A percentile compares a stretch with the other conserved stretches of the same genome.
These are phyloP conservation scores for Penicillium desertorum DNA, from an alignment of 495 filamentous ascomycete genomes.

Conservation along the genomic window DNA sequence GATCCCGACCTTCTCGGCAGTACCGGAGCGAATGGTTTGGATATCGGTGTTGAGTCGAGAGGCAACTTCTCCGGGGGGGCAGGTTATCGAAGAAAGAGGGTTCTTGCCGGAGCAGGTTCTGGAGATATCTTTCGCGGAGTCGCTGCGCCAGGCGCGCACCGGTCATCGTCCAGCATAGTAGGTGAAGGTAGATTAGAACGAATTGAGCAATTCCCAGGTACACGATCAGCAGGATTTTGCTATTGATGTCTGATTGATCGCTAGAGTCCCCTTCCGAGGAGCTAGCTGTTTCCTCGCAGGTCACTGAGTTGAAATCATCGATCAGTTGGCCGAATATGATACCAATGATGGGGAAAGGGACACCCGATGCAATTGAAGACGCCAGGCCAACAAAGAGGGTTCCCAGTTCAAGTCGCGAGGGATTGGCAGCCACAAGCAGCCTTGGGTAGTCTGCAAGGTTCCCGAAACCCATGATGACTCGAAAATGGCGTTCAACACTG, in stretches of 20 bases:
- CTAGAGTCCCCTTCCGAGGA: slow-evolving; percentile 15
- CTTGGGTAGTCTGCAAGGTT: slow-evolving; percentile 42
- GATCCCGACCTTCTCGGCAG: slow-evolving; percentile 67
- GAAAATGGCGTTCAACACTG: slow-evolving; percentile 8
- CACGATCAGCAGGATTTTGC: slow-evolving; percentile 60
- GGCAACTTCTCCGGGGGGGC: slow-evolving; percentile 59
- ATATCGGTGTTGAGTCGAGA: slow-evolving; percentile 61
- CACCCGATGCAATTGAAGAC: slow-evolving; percentile 59
- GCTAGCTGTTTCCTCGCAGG: slow-evolving; percentile 42
- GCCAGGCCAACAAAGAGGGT: slow-evolving; percentile 43
- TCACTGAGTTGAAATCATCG: slow-evolving; percentile 62
- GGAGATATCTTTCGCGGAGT: slow-evolving; percentile 58
- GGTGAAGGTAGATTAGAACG: slow-evolving; percentile 54
- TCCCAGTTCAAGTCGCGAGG: slow-evolving; percentile 20
- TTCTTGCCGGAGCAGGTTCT: slow-evolving; percentile 58
- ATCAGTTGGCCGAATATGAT: slow-evolving; percentile 68
- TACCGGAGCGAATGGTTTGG: slow-evolving; percentile 59
- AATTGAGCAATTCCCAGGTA: slow-evolving; percentile 65
- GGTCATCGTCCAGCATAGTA: slow-evolving; percentile 58
- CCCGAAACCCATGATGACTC: slow-evolving; percentile 29
- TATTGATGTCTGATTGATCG: slow-evolving; percentile 49
- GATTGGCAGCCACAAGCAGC: slow-evolving; percentile 42
- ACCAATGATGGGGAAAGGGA: slow-evolving; percentile 66
- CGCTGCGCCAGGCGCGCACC: slow-evolving; percentile 62
- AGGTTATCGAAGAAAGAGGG: slow-evolving; percentile 59